Conservation (phyloP, 2,329 filamentous ascomycete species). For the Ophiostoma perfectum region DNA sequence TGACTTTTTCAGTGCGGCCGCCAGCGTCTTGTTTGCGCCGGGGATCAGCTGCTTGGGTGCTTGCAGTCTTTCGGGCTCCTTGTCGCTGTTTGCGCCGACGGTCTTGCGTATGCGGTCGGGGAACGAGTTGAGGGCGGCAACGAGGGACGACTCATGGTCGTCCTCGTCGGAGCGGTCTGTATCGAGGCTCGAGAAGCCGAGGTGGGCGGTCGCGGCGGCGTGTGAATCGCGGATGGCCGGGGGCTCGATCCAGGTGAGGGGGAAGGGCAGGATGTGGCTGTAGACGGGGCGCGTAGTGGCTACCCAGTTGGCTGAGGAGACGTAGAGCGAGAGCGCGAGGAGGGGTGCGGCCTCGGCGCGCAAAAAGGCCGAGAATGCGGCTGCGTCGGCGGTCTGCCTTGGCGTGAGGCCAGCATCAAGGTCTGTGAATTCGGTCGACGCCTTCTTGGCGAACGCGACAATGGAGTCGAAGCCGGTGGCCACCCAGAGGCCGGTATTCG, state of each 20-base stretch:
- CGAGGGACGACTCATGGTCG: slow-evolving; percentile 36
- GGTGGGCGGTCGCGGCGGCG: slow-evolving; percentile 61
- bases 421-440: slow-evolving; percentile 27
- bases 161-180: slow-evolving; percentile 37
- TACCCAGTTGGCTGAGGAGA: slow-evolving; percentile 83
- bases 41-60: not conserved
- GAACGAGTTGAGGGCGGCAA: slow-evolving; percentile 22
- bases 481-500: slow-evolving; percentile 46
- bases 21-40: slow-evolving; percentile 5
- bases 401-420: slow-evolving; percentile 39
- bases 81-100: not conserved
- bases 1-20: not conserved
- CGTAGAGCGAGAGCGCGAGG: slow-evolving; percentile 81
- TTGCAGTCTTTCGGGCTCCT: not conserved
- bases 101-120: slow-evolving; percentile 24
- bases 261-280: slow-evolving; percentile 73
- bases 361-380: slow-evolving; percentile 63
- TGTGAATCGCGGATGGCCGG: slow-evolving; percentile 66
- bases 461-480: slow-evolving; percentile 59
- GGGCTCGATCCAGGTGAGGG: slow-evolving; percentile 81
- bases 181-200: slow-evolving; percentile 64
- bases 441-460: slow-evolving; percentile 47
- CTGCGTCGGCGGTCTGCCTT: slow-evolving; percentile 42
- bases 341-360: slow-evolving; percentile 69
- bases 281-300: slow-evolving; percentile 72